A percentile compares a stretch with the other conserved stretches of the same genome.
These are phyloP conservation scores for Coemansia sp. DNA, from an alignment of 192 early-diverging fungal species.

Conservation along the genomic window DNA sequence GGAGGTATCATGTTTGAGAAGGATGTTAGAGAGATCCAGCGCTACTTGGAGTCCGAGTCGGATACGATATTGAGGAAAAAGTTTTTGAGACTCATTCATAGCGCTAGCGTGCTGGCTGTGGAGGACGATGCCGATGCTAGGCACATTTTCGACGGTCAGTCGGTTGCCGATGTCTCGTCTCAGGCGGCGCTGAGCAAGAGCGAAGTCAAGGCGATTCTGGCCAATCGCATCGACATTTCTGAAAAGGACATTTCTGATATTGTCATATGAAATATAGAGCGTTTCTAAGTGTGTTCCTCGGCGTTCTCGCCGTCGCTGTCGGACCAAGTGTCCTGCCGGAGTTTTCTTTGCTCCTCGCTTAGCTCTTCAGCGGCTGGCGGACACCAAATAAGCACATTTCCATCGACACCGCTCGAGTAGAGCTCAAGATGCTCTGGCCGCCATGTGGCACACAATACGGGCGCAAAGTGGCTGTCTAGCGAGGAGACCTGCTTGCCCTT, in stretches of 20 bases:
- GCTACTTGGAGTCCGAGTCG: conserved; percentile 64
- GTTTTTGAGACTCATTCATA: conserved; percentile 81
- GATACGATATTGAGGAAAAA: conserved; percentile 67
- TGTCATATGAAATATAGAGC: not conserved
- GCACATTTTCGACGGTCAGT: conserved; percentile 11
- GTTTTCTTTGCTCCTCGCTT: conserved; percentile 16
- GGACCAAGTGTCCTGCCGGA: conserved; percentile 35
- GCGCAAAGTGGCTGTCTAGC: conserved; percentile 64
- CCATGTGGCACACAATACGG: conserved; percentile 61
- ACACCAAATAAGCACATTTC: conserved; percentile 61
- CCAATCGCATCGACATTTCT: conserved; percentile 42
- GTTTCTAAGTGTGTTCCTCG: not conserved
- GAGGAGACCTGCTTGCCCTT: conserved; percentile 56
- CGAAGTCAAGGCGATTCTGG: conserved; percentile 28
- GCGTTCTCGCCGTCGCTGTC: conserved; percentile 4
- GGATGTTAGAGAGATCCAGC: conserved; percentile 76
- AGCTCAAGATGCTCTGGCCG: conserved; percentile 58
- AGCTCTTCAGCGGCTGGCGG: conserved; percentile 34
- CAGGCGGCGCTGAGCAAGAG: conserved; percentile 5
- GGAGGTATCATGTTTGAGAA: conserved; percentile 93
- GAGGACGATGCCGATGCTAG: conserved; percentile 57
- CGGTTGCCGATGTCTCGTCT: conserved; percentile 9
- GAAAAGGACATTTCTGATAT: conserved; percentile 18
- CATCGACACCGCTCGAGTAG: conserved; percentile 62
- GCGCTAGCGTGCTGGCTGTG: conserved; percentile 78